Evolutionary conservation across 2,329 filamentous ascomycete genomes (phyloP), one percentile per base, ranked within the genome.

Genomic region (Huntiella abstrusa): DNA sequence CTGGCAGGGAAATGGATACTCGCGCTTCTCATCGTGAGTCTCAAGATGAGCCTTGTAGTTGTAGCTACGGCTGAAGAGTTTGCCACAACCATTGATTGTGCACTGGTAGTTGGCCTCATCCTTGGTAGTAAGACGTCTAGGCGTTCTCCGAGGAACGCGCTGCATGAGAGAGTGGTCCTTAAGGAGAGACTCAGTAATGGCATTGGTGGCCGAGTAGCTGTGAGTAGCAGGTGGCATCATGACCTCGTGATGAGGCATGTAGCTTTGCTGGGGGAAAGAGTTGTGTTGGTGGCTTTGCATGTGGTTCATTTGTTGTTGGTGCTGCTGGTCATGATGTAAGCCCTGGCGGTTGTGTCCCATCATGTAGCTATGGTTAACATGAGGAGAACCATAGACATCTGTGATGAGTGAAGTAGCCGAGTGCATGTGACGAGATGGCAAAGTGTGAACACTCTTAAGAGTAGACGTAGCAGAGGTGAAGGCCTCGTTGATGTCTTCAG

Each of bases 31-130:
- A 56, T 91, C 77, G 57, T 94, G 86, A 1, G 78, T 87, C 56
- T 87, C 80, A 69, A 87, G 71, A 59, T 93, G 86, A 28, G 84
- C 81, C 56, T 83, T 86, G 63, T 79, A 84, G 62, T 93, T 93
- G 64, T 88, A 92, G 55, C 75, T 80, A 51, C 86, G 70, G 53
- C 83, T 83, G 58, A 93, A 93, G 12, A 80, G 71, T 59, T 80
- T 83, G 5, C 79, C 77, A 56, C 86, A 94, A 2, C 77, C 68
- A 49, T 76, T 69, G 33, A 76, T 65, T 46, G 69, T 65, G 57
- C 86, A 93, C 52, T 73, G 68, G 59, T 75, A 80, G 54, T 77
- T 83, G 46, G 80, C 80, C 54, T 83, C 78, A 52, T 79, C 78
- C 49, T 70, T 71, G 13, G 77, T 76, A 2, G 74, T 79, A 54